phyloP scores from a whole-genome alignment of 352 stramenopile species.

The Pythium phragmitis region DNA sequence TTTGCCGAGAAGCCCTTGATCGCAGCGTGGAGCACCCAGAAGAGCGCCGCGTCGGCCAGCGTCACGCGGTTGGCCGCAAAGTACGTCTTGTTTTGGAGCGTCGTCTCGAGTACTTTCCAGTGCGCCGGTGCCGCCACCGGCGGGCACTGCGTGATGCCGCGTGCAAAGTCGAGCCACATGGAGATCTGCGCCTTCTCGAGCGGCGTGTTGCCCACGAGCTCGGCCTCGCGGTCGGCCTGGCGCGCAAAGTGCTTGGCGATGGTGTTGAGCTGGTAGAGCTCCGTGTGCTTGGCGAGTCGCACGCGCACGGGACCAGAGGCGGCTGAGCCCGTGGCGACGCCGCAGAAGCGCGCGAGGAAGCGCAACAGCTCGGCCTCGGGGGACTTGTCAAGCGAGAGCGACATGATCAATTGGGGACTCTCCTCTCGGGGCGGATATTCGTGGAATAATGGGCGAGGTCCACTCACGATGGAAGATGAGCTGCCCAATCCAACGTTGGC shows the following conservation, averaged over 20 bases:
- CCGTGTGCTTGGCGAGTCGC: slow-evolving; percentile 64
- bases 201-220: slow-evolving; percentile 54
- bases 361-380: slow-evolving; percentile 68
- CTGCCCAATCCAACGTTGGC: slow-evolving; percentile 18
- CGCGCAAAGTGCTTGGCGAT: slow-evolving; percentile 81
- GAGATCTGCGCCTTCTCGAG: slow-evolving; percentile 72
- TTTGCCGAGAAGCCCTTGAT: slow-evolving; percentile 36
- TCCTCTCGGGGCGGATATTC: no score
- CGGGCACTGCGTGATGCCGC: slow-evolving; percentile 43
- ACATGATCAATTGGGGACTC: slow-evolving; percentile 38
- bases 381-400: slow-evolving; percentile 81
- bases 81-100: slow-evolving; percentile 62
- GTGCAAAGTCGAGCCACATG: slow-evolving; percentile 78
- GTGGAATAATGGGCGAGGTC: not conserved
- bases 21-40: slow-evolving; percentile 54
- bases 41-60: slow-evolving; percentile 77
- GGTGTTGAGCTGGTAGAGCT: slow-evolving; percentile 68
- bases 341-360: slow-evolving; percentile 82
- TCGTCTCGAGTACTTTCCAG: slow-evolving; percentile 63
- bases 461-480: not conserved
- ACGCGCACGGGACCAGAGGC: slow-evolving; percentile 71
- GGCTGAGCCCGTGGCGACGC: slow-evolving; percentile 70
- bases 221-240: slow-evolving; percentile 66
- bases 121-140: slow-evolving; percentile 37
- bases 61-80: slow-evolving; percentile 68